phyloP scores from a whole-genome alignment of 1,139 yeast species.

The Debaryomyces udenii region DNA sequence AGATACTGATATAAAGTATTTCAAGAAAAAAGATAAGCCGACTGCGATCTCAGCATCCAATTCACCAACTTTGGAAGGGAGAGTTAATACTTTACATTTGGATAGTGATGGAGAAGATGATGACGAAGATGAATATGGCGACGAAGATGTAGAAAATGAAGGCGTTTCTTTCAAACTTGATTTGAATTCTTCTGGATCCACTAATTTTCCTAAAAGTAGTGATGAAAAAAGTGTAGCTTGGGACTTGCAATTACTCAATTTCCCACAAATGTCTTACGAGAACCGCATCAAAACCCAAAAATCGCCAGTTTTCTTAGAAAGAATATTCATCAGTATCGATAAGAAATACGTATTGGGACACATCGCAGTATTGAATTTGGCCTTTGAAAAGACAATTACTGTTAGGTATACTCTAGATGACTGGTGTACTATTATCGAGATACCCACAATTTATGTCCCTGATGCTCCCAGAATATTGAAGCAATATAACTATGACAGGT shows the following conservation, averaged over 20 bases:
- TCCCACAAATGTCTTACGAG: slow-evolving; percentile 43
- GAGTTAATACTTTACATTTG: slow-evolving; percentile 14
- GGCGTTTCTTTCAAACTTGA: slow-evolving; percentile 18
- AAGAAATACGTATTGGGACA: slow-evolving; percentile 65
- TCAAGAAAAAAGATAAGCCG: slow-evolving; percentile 72
- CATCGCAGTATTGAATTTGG: slow-evolving; percentile 70
- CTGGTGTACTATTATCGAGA: slow-evolving; percentile 75
- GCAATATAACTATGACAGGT: slow-evolving; percentile 57
- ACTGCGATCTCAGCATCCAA: slow-evolving; percentile 69
- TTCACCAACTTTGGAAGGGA: slow-evolving; percentile 50
- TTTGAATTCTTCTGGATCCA: slow-evolving; percentile 19
- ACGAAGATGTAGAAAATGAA: slow-evolving; percentile 17
- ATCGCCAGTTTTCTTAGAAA: slow-evolving; percentile 63
- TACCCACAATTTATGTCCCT: slow-evolving; percentile 63
- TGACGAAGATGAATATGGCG: slow-evolving; percentile 20
- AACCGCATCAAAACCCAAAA: slow-evolving; percentile 35
- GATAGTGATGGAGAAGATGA: slow-evolving; percentile 22
- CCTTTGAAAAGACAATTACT: slow-evolving; percentile 64
- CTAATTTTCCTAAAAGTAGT: slow-evolving; percentile 29
- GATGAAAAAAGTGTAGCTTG: slow-evolving; percentile 38
- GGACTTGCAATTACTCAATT: slow-evolving; percentile 55
- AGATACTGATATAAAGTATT: slow-evolving; percentile 67
- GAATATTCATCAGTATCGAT: slow-evolving; percentile 60
- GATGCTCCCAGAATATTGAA: slow-evolving; percentile 59
- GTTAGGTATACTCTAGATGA: slow-evolving; percentile 69